Base-by-base conservation (phyloP, 2,329 filamentous ascomycete species). In the Pseudopyricularia javanii region DNA sequence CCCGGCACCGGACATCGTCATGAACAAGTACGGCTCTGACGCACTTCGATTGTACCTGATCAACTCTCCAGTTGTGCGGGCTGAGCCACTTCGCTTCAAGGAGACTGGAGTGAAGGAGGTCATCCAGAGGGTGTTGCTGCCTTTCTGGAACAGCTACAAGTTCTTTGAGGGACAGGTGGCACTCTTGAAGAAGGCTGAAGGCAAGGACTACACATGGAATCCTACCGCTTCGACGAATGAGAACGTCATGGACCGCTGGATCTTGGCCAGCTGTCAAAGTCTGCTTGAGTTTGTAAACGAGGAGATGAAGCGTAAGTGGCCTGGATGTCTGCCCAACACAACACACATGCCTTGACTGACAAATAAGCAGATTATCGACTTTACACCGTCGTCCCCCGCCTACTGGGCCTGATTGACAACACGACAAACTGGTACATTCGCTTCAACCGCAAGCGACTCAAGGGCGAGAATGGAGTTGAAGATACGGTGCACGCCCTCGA, bases 391-490 rank as follows among this genome's bases (percentile, higher is more conserved):
- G 90, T 95, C 47, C 91, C 91, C 7, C 79, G 87, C 57, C 72
- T 97, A 55, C 77, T 95, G 17, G 79, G 78, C 54, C 78, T 95
- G 62, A 94, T 96, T 58, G 91, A 96, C 63, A 90, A 94, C 69
- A 90, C 88, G 4, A 96, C 91, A n/a, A 97, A 97, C 70, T 96
- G 91, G 91, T 96, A 96, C 70, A 96, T 96, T 66, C 81, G 90
- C 56, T 94, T 95, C 74, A 96, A 96, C 74, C 80, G 91, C 53
- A 87, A 87, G 67, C 82, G 91, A 53, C 75, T 95, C 59, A 96
- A 95, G 80, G 91, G 91, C 45, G 90, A 94, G 64, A 83, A 88
- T 58, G 89, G 90, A 17, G 69, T 88, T 24, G 79, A 91, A 14
- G 93, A 97, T 65, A 96, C 93, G 11, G 74, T 85, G 50, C 88